Conservation (phyloP, 1,139 yeast species). For the Geotrichum siamense region DNA sequence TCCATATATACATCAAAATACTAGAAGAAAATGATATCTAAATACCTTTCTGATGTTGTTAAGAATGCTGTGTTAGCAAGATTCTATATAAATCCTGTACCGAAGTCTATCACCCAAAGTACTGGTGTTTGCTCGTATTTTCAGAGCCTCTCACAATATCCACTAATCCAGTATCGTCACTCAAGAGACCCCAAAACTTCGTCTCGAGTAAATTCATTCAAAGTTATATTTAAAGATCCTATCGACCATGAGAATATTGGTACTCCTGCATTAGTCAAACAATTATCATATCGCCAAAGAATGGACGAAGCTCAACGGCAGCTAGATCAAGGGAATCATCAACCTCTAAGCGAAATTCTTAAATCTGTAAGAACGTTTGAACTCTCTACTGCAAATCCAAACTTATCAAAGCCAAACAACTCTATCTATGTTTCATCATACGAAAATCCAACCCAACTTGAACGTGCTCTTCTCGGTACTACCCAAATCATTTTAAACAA, state of each 20-base stretch:
- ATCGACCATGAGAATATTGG: background rate
- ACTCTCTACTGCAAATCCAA: background rate
- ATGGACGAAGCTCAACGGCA: background rate
- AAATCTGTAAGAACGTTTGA: background rate
- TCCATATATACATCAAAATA: too few relatives aligned
- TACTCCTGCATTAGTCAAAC: conserved; percentile 6
- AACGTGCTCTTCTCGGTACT: conserved; percentile 6
- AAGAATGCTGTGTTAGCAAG: conserved; percentile 27
- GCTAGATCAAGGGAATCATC: background rate
- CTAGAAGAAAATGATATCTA: conserved; percentile 14
- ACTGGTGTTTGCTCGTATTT: conserved; percentile 27
- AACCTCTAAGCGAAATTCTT: background rate
- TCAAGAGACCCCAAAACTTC: conserved; percentile 33
- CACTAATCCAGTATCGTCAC: conserved; percentile 31
- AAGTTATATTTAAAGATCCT: conserved; percentile 30
- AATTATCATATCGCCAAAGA: conserved; percentile 7
- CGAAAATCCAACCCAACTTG: conserved; percentile 6
- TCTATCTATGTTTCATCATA: conserved; percentile 5
- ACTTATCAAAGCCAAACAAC: background rate
- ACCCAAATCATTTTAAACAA: conserved; percentile 5
- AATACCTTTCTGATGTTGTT: conserved; percentile 20
- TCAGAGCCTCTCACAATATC: conserved; percentile 17
- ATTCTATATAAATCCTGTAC: conserved; percentile 29
- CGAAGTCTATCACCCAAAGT: conserved; percentile 27
- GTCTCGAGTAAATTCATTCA: conserved; percentile 25